Percentiles rank a stretch among this genome's conserved stretches.
phyloP scores from a whole-genome alignment of 768 basidiomycete genomes.

The Pisolithus tinctorius region DNA sequence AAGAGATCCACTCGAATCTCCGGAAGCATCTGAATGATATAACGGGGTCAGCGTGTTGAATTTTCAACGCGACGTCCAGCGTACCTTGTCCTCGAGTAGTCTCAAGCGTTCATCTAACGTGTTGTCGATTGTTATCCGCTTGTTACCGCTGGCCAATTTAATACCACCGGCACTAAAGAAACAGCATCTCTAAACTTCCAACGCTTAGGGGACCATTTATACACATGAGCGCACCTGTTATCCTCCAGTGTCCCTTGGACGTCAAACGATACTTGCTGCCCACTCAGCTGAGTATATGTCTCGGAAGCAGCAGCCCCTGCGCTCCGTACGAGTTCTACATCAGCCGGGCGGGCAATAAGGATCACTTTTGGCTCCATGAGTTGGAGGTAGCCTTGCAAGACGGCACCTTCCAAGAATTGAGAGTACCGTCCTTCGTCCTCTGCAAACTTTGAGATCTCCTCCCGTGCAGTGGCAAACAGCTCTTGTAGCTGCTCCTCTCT shows the following conservation, averaged over 20 bases:
- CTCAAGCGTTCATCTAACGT: constrained; percentile 88
- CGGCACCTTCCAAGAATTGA: constrained; percentile 76
- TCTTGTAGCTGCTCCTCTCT: constrained; percentile 91
- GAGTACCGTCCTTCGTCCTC: constrained; percentile 64
- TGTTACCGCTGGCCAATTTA: constrained; percentile 61
- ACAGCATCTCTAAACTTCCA: background rate
- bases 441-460: constrained; percentile 54
- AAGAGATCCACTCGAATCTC: constrained; percentile 89
- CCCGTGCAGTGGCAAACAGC: constrained; percentile 71
- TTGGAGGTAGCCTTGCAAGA: constrained; percentile 81
- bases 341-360: constrained; percentile 61
- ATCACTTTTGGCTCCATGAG: constrained; percentile 71
- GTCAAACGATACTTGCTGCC: constrained; percentile 49
- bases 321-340: constrained; percentile 50
- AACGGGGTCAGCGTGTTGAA: background rate
- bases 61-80: constrained; percentile 17
- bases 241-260: constrained; percentile 60
- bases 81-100: constrained; percentile 82
- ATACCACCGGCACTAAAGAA: constrained; percentile 73
- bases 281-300: constrained; percentile 74
- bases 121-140: constrained; percentile 87
- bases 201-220: background rate
- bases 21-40: constrained; percentile 73
- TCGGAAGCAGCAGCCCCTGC: constrained; percentile 60
- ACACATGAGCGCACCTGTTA: constrained; percentile 48